A percentile compares a stretch with the other conserved stretches of the same genome.
Conservation (phyloP, 495 filamentous ascomycete species). For the Bacidia rubella region DNA sequence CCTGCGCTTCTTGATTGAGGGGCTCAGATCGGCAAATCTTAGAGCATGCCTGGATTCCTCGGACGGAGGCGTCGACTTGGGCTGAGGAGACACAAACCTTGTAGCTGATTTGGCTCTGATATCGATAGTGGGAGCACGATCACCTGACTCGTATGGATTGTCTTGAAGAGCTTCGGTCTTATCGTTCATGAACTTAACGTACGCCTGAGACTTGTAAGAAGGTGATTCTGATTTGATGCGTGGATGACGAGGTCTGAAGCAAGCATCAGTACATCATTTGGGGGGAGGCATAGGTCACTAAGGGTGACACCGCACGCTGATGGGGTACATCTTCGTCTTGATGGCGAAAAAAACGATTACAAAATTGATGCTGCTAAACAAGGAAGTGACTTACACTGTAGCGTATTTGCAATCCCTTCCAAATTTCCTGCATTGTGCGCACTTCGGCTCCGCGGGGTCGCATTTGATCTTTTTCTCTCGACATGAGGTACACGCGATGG, state of each 20-base stretch:
- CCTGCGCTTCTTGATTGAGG: constrained; percentile 3
- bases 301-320: neutral
- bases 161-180: constrained; percentile 4
- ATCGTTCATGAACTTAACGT: constrained; percentile 9
- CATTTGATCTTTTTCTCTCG: constrained; percentile 97
- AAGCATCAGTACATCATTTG: constrained; percentile 6
- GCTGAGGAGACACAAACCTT: constrained; percentile 22
- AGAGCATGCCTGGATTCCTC: neutral
- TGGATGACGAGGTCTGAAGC: constrained; percentile 11
- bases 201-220: constrained; percentile 18
- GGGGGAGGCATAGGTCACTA: neutral
- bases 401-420: constrained; percentile 73
- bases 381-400: constrained; percentile 55
- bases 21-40: neutral
- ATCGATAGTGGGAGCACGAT: too few relatives aligned
- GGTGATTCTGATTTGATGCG: constrained; percentile 10
- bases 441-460: constrained; percentile 72
- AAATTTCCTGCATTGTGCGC: constrained; percentile 83
- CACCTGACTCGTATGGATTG: neutral
- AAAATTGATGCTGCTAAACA: neutral
- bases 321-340: neutral
- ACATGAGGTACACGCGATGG: constrained; percentile 80
- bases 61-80: constrained; percentile 16
- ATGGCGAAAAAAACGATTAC: too few relatives aligned
- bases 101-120: too few relatives aligned